Conservation (phyloP, 148 eudicot species). For the Chenopodium album region DNA sequence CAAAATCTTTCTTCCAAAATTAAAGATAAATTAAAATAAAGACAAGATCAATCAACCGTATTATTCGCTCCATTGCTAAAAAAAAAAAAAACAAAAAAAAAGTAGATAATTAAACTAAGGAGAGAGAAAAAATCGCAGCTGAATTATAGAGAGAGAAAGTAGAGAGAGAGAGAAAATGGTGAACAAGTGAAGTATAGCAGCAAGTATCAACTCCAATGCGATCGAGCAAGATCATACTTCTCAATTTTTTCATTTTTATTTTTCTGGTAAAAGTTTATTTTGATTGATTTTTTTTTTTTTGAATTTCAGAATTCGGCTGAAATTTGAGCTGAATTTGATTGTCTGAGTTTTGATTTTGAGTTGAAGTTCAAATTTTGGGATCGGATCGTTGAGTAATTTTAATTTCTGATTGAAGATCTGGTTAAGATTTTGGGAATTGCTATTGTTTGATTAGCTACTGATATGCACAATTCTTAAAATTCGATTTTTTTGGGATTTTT, state of each 20-base stretch:
- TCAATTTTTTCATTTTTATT: not conserved
- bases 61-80: not conserved
- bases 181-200: not conserved
- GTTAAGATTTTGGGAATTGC: not conserved
- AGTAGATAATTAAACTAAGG: not conserved
- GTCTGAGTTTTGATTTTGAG: not conserved
- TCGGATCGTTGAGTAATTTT: not conserved
- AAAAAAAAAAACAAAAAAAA: not conserved
- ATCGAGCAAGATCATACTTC: constrained; percentile 30
- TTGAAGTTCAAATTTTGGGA: not conserved
- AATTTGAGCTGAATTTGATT: not conserved
- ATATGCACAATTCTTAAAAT: not conserved
- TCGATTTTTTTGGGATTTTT: not conserved
- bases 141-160: constrained; percentile 20
- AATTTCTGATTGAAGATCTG: not conserved
- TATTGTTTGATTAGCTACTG: not conserved
- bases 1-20: not conserved
- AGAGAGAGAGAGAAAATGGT: not conserved
- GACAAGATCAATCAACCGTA: not conserved
- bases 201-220: not conserved
- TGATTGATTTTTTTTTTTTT: not conserved
- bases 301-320: too few species aligned
- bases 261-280: not conserved
- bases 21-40: not conserved
- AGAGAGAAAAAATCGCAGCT: not conserved